Evolutionary conservation across 805 yeast genomes (phyloP).

Genomic region (Clavispora vitiphila): DNA sequence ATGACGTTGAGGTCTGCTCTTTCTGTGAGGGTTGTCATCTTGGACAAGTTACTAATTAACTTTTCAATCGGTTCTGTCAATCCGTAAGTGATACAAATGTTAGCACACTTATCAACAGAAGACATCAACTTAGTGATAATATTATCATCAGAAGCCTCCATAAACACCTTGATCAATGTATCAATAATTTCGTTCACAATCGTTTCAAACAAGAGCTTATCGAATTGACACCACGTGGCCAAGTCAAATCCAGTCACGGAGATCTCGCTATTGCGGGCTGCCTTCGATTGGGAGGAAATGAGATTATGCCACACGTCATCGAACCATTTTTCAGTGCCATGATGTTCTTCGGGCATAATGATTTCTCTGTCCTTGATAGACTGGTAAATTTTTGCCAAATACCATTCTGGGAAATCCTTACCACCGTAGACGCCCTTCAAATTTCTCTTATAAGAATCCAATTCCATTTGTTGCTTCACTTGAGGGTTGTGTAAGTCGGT

Average conservation of each 20-base stretch:
- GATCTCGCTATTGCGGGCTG: constrained; percentile 12
- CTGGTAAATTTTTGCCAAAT: constrained; percentile 70
- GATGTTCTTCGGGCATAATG: constrained; percentile 97
- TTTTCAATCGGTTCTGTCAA: constrained; percentile 55
- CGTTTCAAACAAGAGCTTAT: constrained; percentile 62
- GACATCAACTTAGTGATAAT: constrained; percentile 83
- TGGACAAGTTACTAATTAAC: constrained; percentile 61
- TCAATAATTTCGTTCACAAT: constrained; percentile 62
- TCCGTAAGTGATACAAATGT: constrained; percentile 63
- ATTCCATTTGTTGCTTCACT: constrained; percentile 85
- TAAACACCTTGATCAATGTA: constrained; percentile 72
- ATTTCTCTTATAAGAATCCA: constrained; percentile 75
- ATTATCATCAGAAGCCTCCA: constrained; percentile 86
- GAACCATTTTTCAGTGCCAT: constrained; percentile 87
- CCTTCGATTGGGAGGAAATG: constrained; percentile 42
- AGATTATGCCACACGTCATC: constrained; percentile 80
- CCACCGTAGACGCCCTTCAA: constrained; percentile 74
- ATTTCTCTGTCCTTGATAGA: constrained; percentile 84
- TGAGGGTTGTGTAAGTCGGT: constrained; percentile 93
- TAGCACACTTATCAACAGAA: constrained; percentile 80
- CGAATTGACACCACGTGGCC: constrained; percentile 50
- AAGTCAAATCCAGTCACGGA: constrained; percentile 13
- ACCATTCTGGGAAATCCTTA: constrained; percentile 81
- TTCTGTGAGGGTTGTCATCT: constrained; percentile 61
- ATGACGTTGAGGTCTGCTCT: constrained; percentile 16